Evolutionary conservation across 148 eudicot species (phyloP).

Genomic region (Spergularia bocconei): DNA sequence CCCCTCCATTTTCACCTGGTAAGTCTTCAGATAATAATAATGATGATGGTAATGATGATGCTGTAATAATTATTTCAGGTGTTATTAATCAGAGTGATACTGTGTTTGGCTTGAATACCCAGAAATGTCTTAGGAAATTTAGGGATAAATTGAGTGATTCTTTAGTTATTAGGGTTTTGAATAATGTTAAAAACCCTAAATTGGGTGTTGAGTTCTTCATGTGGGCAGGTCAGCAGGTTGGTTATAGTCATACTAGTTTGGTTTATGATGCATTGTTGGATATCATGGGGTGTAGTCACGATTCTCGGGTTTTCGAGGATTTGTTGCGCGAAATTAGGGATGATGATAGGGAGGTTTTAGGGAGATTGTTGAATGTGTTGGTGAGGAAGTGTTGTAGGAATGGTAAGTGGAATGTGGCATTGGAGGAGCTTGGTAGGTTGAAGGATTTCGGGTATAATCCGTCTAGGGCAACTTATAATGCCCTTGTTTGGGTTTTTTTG

Average conservation of each 20-base stretch:
- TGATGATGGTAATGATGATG: conserved; percentile 21
- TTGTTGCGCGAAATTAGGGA: conserved; percentile 52
- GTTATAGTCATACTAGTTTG: conserved; percentile 53
- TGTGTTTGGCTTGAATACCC: conserved; percentile 45
- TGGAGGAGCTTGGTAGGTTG: conserved; percentile 90
- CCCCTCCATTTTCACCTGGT: conserved; percentile 30
- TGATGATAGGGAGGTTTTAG: conserved; percentile 66
- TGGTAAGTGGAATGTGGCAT: conserved; percentile 82
- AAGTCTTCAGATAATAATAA: conserved; percentile 21
- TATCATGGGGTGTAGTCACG: conserved; percentile 40
- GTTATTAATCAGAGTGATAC: conserved; percentile 40
- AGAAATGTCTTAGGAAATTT: conserved; percentile 59
- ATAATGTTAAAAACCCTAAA: conserved; percentile 48
- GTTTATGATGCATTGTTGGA: conserved; percentile 70
- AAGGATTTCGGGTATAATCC: conserved; percentile 87
- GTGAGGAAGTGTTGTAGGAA: conserved; percentile 58
- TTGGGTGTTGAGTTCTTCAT: conserved; percentile 73
- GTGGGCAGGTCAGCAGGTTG: conserved; percentile 90
- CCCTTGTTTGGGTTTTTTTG: conserved; percentile 64
- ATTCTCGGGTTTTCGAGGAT: conserved; percentile 39
- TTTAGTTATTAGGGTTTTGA: conserved; percentile 68
- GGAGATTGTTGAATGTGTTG: conserved; percentile 62
- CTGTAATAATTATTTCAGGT: conserved; percentile 35
- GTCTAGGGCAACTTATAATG: conserved; percentile 59
- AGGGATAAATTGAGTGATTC: conserved; percentile 53